Evolutionary conservation across 352 stramenopile species (phyloP), one percentile per base, ranked within the genome.

Genomic region (Elongisporangium undulatum): DNA sequence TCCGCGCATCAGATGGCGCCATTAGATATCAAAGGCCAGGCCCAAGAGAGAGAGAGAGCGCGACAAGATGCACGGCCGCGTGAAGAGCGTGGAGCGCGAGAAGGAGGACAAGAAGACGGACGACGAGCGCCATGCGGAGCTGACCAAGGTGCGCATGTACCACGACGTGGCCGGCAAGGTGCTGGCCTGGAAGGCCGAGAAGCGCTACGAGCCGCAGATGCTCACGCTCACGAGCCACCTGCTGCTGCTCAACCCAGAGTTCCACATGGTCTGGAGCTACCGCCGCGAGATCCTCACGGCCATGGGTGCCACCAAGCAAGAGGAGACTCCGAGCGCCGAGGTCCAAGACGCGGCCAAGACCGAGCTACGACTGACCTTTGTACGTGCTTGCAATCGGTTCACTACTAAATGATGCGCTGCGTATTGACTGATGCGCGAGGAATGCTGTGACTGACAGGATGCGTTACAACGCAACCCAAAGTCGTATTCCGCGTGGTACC

Each of bases 251-350:
- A 99, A 99, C 74, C 95, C 96, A 9, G 97, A 99, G 77, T 98
- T 98, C 66, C 93, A 96, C 63, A 85, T 98, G 69, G 74, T 99
- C 55, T 99, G 97, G 97, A 98, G 97, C 74, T 97, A 97, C 67
- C 91, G 97, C 17, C 89, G 96, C 62, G 91, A 98, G 72, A 79
- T 92, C 48, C 80, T 99, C 45, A 64, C 96, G 13, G 63, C 75
- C 13, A 55, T 83, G 48, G 66, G 64, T 17, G 20, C 62, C 52
- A 41, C 29, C 29, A 41, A 41, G 29, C 66, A 66, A 16, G 64
- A 62, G 3, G 53, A 67, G n/a, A 55, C 75, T n/a, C 56, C 61
- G 9, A 53, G 68, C 16, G 15, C 22, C 0, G 60, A 78, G 67
- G 63, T 79, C 56, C 53, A 70, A 23, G 66, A 82, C 77, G 34